Percentiles rank a stretch among this genome's conserved stretches.
These are phyloP conservation scores for Zymoseptoria brevis DNA, from an alignment of 2,329 filamentous ascomycete genomes.

Conservation along the genomic window DNA sequence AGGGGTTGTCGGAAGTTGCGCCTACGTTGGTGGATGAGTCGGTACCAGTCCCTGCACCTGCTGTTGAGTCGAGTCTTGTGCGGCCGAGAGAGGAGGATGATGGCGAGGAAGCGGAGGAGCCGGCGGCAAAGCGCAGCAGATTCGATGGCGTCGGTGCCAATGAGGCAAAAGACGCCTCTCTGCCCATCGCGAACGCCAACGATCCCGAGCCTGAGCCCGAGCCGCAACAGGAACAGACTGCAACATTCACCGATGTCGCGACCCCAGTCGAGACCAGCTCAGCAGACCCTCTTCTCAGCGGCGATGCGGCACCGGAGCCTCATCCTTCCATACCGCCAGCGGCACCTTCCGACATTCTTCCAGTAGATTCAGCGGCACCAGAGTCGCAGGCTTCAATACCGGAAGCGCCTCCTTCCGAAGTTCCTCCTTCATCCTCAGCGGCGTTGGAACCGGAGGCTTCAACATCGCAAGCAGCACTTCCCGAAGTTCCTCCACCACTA, in stretches of 20 bases:
- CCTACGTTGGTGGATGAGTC: conserved; percentile 2
- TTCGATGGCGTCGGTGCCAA: conserved; percentile 43
- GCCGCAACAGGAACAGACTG: not conserved
- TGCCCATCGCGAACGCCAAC: conserved; percentile 5
- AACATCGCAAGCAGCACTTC: not conserved
- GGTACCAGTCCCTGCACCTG: conserved; percentile 8
- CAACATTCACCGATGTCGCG: not conserved
- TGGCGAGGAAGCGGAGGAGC: conserved; percentile 43
- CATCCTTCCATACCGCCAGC: not conserved
- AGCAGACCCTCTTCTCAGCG: not conserved
- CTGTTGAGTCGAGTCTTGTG: conserved; percentile 49
- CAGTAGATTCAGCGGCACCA: not conserved
- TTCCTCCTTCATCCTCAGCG: not conserved
- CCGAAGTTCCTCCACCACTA: not conserved
- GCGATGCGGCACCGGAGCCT: not conserved
- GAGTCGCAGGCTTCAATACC: not conserved
- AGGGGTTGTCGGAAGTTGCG: not conserved
- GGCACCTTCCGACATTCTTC: not conserved
- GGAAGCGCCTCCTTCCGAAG: not conserved
- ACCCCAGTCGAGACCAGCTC: not conserved
- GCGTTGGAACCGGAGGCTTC: not conserved
- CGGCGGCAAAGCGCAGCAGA: conserved; percentile 71
- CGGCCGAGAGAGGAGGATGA: conserved; percentile 72
- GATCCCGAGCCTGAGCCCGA: not conserved
- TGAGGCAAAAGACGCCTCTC: not conserved